phyloP scores from a whole-genome alignment of 164 flowering plant genomes.

The Nymphaea colorata region DNA sequence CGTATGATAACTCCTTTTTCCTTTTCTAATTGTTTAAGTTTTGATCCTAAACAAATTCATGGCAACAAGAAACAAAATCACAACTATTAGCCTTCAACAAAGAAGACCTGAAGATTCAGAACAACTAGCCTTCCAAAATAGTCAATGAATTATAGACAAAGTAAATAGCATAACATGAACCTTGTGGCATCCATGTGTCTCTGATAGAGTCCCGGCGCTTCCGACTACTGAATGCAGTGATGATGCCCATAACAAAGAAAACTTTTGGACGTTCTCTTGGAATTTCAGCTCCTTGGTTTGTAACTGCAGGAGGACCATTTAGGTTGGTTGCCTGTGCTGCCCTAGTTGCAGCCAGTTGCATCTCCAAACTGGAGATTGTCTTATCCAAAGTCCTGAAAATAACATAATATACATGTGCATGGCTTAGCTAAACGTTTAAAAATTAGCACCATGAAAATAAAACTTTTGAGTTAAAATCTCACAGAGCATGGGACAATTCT shows the following conservation, averaged over 20 bases:
- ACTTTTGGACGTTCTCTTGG: constrained; percentile 41
- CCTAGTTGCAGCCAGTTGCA: constrained; percentile 76
- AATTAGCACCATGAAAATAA: constrained; percentile 1
- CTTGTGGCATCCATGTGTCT: constrained; percentile 94
- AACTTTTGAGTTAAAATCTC: neutral
- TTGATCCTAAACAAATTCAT: constrained; percentile 36
- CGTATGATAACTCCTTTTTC: constrained; percentile 87
- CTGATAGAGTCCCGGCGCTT: constrained; percentile 83
- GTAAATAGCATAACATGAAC: constrained; percentile 15
- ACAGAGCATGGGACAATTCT: neutral
- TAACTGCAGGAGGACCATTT: constrained; percentile 30
- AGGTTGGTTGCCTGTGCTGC: constrained; percentile 38
- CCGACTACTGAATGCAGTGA: constrained; percentile 90
- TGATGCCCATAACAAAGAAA: constrained; percentile 91
- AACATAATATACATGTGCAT: neutral
- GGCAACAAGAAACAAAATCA: neutral
- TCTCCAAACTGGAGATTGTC: constrained; percentile 75
- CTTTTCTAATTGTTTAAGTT: constrained; percentile 48
- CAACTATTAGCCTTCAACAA: no score
- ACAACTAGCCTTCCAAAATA: no score
- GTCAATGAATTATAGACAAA: no score
- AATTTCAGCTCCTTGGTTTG: constrained; percentile 19
- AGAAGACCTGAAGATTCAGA: no score
- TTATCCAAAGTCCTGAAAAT: constrained; percentile 71
- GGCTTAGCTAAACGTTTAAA: neutral